Percentiles rank a stretch among this genome's conserved stretches.
These are phyloP conservation scores for Fusarium concolor DNA, from an alignment of 2,329 filamentous ascomycete species.

Conservation along the genomic window DNA sequence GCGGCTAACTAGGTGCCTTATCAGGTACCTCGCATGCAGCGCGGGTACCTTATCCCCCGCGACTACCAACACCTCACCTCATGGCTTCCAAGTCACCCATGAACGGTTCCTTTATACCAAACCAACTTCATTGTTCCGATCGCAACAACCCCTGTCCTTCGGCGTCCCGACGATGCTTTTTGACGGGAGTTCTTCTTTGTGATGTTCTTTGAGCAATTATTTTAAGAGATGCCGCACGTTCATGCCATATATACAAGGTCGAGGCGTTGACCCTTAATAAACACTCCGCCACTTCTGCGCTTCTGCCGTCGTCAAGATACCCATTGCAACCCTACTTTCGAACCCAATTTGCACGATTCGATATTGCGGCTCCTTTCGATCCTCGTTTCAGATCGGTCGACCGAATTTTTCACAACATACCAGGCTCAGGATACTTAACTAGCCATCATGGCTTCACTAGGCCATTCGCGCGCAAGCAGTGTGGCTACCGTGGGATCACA, in stretches of 20 bases:
- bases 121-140: constrained; percentile 29
- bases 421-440: constrained; percentile 3
- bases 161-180: constrained; percentile 22
- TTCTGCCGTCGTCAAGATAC: constrained; percentile 24
- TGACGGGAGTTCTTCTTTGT: constrained; percentile 21
- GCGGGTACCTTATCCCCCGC: constrained; percentile 36
- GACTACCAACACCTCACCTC: constrained; percentile 35
- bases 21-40: constrained; percentile 14
- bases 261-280: constrained; percentile 35
- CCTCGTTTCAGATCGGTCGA: constrained; percentile 3
- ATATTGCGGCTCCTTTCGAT: constrained; percentile 1
- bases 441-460: constrained; percentile 44
- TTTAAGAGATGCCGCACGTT: constrained; percentile 35
- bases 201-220: constrained; percentile 13
- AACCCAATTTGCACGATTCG: background rate
- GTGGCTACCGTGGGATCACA: constrained; percentile 44
- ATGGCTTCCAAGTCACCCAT: constrained; percentile 29
- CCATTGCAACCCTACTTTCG: constrained; percentile 5
- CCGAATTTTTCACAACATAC: constrained; percentile 29
- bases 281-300: constrained; percentile 35
- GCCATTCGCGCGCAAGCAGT: constrained; percentile 44
- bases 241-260: constrained; percentile 12
- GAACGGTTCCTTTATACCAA: constrained; percentile 36
- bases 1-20: background rate
- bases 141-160: background rate